phyloP scores from a whole-genome alignment of 805 yeast genomes.

The Cephaloascus albidus region DNA sequence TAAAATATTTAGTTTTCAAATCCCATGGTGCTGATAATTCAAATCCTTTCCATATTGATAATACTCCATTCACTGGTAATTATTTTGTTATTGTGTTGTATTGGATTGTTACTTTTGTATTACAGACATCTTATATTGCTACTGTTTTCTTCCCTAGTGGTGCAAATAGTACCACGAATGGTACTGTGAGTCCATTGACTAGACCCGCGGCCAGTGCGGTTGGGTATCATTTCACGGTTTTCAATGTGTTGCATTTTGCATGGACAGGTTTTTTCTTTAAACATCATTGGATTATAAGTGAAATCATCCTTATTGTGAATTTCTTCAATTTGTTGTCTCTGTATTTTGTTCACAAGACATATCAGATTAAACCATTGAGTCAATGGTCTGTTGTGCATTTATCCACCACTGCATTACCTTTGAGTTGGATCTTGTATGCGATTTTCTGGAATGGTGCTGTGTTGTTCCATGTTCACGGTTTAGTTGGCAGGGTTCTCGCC shows the following conservation, averaged over 20 bases:
- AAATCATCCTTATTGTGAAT: conserved; percentile 48
- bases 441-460: conserved; percentile 85
- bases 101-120: conserved; percentile 46
- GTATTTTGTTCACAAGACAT: conserved; percentile 54
- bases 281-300: conserved; percentile 50
- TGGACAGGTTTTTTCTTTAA: conserved; percentile 60
- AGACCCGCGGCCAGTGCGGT: conserved; percentile 23
- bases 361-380: conserved; percentile 37
- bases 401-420: conserved; percentile 60
- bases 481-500: conserved; percentile 60
- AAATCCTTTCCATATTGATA: conserved; percentile 40
- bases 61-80: conserved; percentile 67
- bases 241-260: conserved; percentile 48
- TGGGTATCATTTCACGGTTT: conserved; percentile 54
- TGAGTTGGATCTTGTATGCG: conserved; percentile 66
- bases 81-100: conserved; percentile 37
- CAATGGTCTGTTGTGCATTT: conserved; percentile 55
- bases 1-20: conserved; percentile 50
- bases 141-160: conserved; percentile 31
- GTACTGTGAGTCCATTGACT: conserved; percentile 2
- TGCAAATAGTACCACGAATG: conserved; percentile 6
- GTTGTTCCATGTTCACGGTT: conserved; percentile 48
- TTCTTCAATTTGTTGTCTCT: conserved; percentile 47
- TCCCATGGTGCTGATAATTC: conserved; percentile 32
- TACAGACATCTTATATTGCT: conserved; percentile 42